Percentiles rank a stretch among this genome's conserved stretches.
Evolutionary conservation across 441 rosid genomes (phyloP).

Genomic region (Gossypium lobatum): DNA sequence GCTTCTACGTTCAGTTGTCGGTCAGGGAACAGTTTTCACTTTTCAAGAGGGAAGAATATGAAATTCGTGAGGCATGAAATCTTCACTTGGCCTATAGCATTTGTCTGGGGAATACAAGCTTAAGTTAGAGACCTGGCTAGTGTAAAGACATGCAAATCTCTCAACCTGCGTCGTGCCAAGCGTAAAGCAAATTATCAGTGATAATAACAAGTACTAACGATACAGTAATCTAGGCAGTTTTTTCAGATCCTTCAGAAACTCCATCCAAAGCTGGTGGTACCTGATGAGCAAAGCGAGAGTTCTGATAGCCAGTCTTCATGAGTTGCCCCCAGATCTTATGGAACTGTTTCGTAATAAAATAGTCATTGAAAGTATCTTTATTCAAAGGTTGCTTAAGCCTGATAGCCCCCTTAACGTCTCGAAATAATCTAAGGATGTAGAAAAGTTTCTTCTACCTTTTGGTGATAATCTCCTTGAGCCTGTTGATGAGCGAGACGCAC

Average conservation of each 20-base stretch:
- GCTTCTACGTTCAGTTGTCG: not conserved
- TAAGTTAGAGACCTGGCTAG: slow-evolving; percentile 88
- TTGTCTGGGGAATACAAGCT: slow-evolving; percentile 90
- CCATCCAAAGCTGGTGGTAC: slow-evolving; percentile 20
- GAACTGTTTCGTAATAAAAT: slow-evolving; percentile 44
- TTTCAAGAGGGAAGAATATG: slow-evolving; percentile 45
- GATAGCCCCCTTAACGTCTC: not conserved
- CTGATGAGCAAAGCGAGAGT: slow-evolving; percentile 98
- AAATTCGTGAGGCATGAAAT: slow-evolving; percentile 95
- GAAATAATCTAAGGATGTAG: not conserved
- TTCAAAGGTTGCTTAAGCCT: not conserved
- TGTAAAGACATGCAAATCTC: slow-evolving; percentile 97
- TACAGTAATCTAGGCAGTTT: not conserved
- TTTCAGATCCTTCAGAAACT: not conserved
- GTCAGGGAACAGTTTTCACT: slow-evolving; percentile 22
- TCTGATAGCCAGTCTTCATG: slow-evolving; percentile 97
- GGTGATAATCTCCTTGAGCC: slow-evolving; percentile 72
- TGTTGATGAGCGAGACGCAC: slow-evolving; percentile 64
- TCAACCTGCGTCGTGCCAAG: slow-evolving; percentile 56
- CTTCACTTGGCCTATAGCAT: slow-evolving; percentile 92
- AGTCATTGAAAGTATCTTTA: not conserved
- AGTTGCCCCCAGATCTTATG: slow-evolving; percentile 97
- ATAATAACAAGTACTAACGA: not conserved
- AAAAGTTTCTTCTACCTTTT: slow-evolving; percentile 39
- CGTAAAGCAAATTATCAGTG: not conserved